These are phyloP conservation scores for Massariosphaeria phaeospora DNA, from an alignment of 495 filamentous ascomycete genomes.

Conservation along the genomic window DNA sequence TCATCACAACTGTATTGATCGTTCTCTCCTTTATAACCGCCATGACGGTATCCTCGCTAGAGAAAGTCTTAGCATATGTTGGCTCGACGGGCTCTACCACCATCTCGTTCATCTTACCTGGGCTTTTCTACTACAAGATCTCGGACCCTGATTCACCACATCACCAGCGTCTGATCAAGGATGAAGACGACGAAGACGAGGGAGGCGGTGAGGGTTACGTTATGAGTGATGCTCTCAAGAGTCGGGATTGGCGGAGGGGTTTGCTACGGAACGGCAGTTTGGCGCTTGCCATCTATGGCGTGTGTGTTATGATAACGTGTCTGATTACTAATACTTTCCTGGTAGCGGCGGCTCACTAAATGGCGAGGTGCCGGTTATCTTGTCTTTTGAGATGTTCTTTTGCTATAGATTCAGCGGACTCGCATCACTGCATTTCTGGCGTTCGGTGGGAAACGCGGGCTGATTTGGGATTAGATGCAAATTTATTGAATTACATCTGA, in stretches of 20 bases:
- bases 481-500: too few relatives aligned
- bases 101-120: conserved; percentile 94
- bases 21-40: conserved; percentile 79
- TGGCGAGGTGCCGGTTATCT: too few relatives aligned
- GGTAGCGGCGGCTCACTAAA: conserved; percentile 51
- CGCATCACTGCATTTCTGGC: too few relatives aligned
- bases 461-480: too few relatives aligned
- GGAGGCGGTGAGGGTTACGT: conserved; percentile 39
- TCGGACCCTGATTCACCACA: conserved; percentile 75
- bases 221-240: conserved; percentile 23
- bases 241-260: conserved; percentile 50
- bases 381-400: too few relatives aligned
- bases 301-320: conserved; percentile 84
- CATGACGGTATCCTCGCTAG: conserved; percentile 83
- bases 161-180: conserved; percentile 79
- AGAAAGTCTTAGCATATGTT: conserved; percentile 89
- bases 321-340: conserved; percentile 79
- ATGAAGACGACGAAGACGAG: conserved; percentile 66
- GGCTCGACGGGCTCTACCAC: conserved; percentile 89
- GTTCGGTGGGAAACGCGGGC: too few relatives aligned
- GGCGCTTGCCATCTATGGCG: conserved; percentile 73
- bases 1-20: conserved; percentile 81
- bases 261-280: conserved; percentile 69
- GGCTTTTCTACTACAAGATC: conserved; percentile 98
- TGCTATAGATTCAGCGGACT: too few relatives aligned